Evolutionary conservation across 2,329 filamentous ascomycete genomes (phyloP).

Genomic region (Xylaria sp.): DNA sequence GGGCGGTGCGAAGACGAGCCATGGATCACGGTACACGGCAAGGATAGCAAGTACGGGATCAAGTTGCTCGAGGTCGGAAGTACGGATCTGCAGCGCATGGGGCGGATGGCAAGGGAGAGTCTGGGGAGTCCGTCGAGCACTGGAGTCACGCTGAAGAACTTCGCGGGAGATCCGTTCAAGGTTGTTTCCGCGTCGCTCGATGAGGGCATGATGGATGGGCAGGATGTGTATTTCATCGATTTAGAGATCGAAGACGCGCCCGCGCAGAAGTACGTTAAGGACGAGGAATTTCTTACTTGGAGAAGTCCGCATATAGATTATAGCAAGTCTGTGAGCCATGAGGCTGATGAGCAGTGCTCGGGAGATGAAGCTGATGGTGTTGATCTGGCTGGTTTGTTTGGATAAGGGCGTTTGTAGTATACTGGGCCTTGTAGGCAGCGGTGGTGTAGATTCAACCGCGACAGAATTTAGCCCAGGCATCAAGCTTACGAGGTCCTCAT

Average conservation of each 20-base stretch:
- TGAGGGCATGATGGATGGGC: neutral
- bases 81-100: too few relatives aligned
- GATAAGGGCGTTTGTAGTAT: too few relatives aligned
- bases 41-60: neutral
- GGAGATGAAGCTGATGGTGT: neutral
- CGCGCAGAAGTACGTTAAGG: neutral
- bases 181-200: neutral
- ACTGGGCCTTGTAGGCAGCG: too few relatives aligned
- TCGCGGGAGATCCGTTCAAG: neutral
- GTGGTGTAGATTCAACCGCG: too few relatives aligned
- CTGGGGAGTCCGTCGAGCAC: neutral
- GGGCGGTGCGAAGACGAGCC: neutral
- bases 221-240: slow-evolving; percentile 4
- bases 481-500: too few relatives aligned
- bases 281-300: neutral
- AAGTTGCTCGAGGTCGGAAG: neutral
- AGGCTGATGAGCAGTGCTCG: neutral
- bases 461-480: too few relatives aligned
- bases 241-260: neutral
- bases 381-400: too few relatives aligned
- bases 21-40: neutral
- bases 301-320: neutral
- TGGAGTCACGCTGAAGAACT: neutral
- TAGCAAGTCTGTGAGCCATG: neutral
- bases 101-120: too few relatives aligned